Evolutionary conservation across 441 rosid genomes (phyloP), one percentile per base, ranked within the genome.

Genomic region (Populus hybrid): DNA sequence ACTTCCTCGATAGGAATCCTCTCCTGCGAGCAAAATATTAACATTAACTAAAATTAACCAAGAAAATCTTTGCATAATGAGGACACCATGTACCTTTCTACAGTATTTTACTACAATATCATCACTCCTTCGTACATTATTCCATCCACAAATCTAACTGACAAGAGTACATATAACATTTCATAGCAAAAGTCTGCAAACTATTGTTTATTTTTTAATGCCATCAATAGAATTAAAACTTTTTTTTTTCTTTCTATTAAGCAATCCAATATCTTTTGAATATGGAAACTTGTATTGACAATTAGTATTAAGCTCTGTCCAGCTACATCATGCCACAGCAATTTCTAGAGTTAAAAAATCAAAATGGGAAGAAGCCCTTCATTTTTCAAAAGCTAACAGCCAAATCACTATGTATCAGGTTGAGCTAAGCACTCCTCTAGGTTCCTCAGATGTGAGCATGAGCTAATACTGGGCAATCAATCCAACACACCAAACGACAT

Each of bases 1-100:
- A 94, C 97, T 87, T 94, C 98, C 86, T 91, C 97, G 5, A 94
- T 80, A 0, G 98, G 98, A 86, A 94, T 86, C 65, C 87, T 77
- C 80, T 90, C 97, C 96, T 91, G 84, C 66, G 70, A 73, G 71
- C 24, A 70, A 73, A 76, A 75, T 6, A n/a, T 32, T 76, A 66
- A 21, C 23, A n/a, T 36, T 75, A 7, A 67, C n/a, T 35, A 66
- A 3, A 16, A 53, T 53, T 16, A 53, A 53, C 61, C 61, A 53
- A 53, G n/a, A 53, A 53, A 14, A 53, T 53, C 61, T 53, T 16
- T 53, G n/a, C 61, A 35, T 7, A 53, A 53, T 5, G 61, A 53
- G n/a, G n/a, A 53, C 61, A 6, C 21, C 61, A 53, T 14, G 8
- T 14, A 18, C 6, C 61, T 16, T 53, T 16, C n/a, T 53, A 53